Evolutionary conservation across 768 basidiomycete genomes (phyloP).

Genomic region (Cyathus striatus): DNA sequence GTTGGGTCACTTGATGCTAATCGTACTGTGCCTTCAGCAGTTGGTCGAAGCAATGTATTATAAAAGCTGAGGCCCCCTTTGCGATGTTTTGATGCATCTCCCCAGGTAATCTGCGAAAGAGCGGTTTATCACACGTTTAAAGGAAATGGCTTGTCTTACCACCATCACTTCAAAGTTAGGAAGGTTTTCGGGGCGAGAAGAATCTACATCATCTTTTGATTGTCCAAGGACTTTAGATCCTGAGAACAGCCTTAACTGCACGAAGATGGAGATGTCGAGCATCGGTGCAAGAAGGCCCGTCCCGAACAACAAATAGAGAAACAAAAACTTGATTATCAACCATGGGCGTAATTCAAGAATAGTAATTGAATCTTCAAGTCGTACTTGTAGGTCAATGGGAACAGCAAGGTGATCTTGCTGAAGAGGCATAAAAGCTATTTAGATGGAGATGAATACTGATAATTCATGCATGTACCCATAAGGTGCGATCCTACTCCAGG

Average conservation of each 20-base stretch:
- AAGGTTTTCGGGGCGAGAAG: slow-evolving; percentile 9
- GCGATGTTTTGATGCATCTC: background rate
- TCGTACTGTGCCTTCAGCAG: slow-evolving; percentile 12
- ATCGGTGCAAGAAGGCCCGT: slow-evolving; percentile 23
- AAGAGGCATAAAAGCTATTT: background rate
- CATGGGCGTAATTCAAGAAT: slow-evolving; percentile 18
- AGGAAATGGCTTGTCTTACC: slow-evolving; percentile 1
- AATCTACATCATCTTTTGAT: slow-evolving; percentile 11
- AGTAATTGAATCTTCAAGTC: slow-evolving; percentile 24
- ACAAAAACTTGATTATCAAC: slow-evolving; percentile 19
- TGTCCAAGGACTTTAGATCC: slow-evolving; percentile 4
- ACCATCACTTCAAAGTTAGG: slow-evolving; percentile 36
- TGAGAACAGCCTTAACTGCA: slow-evolving; percentile 17
- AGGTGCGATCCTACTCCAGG: slow-evolving; percentile 28
- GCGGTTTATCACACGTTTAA: background rate
- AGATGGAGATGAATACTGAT: background rate
- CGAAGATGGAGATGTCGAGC: slow-evolving; percentile 24
- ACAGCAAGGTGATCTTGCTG: slow-evolving; percentile 35
- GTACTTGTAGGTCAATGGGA: slow-evolving; percentile 25
- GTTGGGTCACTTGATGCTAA: slow-evolving; percentile 22
- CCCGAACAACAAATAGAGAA: slow-evolving; percentile 25
- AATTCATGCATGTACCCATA: slow-evolving; percentile 8
- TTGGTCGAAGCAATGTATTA: slow-evolving; percentile 14
- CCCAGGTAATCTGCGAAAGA: background rate
- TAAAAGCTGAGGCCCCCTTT: slow-evolving; percentile 18